Percentiles rank a stretch among this genome's conserved stretches.
Conservation (phyloP, 495 filamentous ascomycete species). For the Podospora fimiseda region DNA sequence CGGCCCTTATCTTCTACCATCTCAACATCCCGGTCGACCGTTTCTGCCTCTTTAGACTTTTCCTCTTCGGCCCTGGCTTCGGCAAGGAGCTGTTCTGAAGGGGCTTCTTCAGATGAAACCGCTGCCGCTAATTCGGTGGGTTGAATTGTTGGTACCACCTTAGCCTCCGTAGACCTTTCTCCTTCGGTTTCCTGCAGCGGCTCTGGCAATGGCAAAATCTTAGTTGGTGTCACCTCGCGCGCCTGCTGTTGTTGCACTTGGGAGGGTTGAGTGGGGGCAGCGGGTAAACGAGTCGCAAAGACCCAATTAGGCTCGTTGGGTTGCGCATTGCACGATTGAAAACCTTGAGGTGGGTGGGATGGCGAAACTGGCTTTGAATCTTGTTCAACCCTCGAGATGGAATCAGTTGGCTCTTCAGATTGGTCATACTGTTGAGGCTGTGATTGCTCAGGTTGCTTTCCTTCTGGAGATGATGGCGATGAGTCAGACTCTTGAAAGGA, state of each 20-base stretch:
- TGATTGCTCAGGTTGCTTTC: conserved; percentile 8
- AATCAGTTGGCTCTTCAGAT: too few relatives aligned
- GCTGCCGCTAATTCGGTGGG: neutral
- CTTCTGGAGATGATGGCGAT: conserved; percentile 14
- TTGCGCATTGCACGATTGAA: neutral
- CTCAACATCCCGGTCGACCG: neutral
- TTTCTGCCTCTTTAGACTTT: neutral
- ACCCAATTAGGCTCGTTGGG: neutral
- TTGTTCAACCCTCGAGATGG: too few relatives aligned
- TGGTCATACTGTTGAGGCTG: too few relatives aligned
- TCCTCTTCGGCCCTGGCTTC: neutral
- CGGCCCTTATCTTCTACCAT: neutral
- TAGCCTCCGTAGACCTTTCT: too few relatives aligned
- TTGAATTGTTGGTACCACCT: neutral
- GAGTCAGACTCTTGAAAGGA: conserved; percentile 20
- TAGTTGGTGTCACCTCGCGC: neutral
- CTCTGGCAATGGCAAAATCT: neutral
- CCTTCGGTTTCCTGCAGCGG: too few relatives aligned
- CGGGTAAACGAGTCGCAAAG: neutral
- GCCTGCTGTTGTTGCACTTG: neutral
- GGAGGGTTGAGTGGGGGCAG: neutral
- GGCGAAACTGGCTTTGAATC: neutral
- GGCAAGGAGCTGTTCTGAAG: neutral
- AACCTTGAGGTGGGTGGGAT: neutral
- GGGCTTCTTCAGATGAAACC: neutral